Evolutionary conservation across 306 rosid genomes (phyloP), one percentile per base, ranked within the genome.

Genomic region (Glycine soja): DNA sequence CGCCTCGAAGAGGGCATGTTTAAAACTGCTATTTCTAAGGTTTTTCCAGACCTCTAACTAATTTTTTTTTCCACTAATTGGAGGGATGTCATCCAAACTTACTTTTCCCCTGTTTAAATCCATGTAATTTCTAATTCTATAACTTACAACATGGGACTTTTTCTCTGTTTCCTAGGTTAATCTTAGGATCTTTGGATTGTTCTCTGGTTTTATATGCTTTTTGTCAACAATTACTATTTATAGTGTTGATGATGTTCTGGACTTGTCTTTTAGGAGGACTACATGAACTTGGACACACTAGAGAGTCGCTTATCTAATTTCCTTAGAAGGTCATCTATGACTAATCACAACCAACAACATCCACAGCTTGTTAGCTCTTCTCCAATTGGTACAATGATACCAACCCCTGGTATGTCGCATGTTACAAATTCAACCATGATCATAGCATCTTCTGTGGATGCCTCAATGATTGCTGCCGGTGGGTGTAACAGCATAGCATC

Each of bases 401-500:
- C 99, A 18, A 95, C 99, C 6, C 98, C 99, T 50, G 98, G 99
- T 57, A 91, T 95, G 90, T 81, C 91, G 14, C 93, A 90, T 74
- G 77, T 83, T 84, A 88, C 91, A 81, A 92, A 90, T 90, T 87
- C 99, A 72, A 93, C 78, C 82, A 84, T 90, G 90, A 82, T 75
- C 63, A 92, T 81, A 76, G 52, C 92, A 11, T 88, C 98, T 83
- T 90, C 92, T 56, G 63, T 75, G 65, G 97, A 90, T 42, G 76
- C 93, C 85, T 89, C 94, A 14, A 74, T 89, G 89, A 84, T 87
- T 74, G 57, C 87, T 65, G 63, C 91, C 59, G 80, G 88, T 68
- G 95, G 92, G 46, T 58, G 85, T 84, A 85, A 83, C 67, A 85
- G 77, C 82, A 57, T 89, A 70, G 81, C 86, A 34, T 83, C 96